Evolutionary conservation across 2,329 filamentous ascomycete genomes (phyloP).

Genomic region (Arthrinium phaeospermum): DNA sequence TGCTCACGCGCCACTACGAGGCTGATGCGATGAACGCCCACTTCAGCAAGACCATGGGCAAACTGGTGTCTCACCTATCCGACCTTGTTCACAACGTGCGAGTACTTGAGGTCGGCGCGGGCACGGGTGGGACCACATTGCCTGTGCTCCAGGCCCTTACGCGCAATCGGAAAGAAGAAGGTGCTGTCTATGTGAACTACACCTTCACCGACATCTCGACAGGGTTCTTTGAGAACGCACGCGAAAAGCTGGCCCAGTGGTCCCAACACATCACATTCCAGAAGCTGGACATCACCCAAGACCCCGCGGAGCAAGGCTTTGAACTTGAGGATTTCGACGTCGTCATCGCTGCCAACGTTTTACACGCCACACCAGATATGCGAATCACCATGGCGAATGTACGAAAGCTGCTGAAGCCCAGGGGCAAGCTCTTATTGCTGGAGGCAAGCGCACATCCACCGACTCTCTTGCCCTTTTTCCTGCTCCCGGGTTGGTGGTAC

Average conservation of each 20-base stretch:
- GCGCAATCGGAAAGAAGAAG: slow-evolving; percentile 26
- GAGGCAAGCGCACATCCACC: slow-evolving; percentile 21
- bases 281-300: slow-evolving; percentile 17
- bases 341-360: slow-evolving; percentile 29
- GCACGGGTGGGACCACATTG: slow-evolving; percentile 27
- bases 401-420: slow-evolving; percentile 29
- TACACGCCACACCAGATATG: slow-evolving; percentile 33
- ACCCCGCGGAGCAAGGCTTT: slow-evolving; percentile 28
- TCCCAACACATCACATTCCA: background rate
- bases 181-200: slow-evolving; percentile 33
- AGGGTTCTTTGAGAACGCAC: slow-evolving; percentile 45
- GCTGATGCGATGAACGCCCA: slow-evolving; percentile 22
- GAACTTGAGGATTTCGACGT: slow-evolving; percentile 24
- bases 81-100: slow-evolving; percentile 24
- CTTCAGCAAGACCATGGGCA: slow-evolving; percentile 23
- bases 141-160: slow-evolving; percentile 32
- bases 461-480: slow-evolving; percentile 7
- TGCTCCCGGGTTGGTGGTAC: slow-evolving; percentile 21
- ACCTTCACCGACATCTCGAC: slow-evolving; percentile 50
- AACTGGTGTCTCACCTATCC: slow-evolving; percentile 24
- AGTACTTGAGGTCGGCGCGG: slow-evolving; percentile 28
- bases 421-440: slow-evolving; percentile 26
- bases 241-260: slow-evolving; percentile 24
- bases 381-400: slow-evolving; percentile 27
- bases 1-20: slow-evolving; percentile 31